Evolutionary conservation across 2,329 filamentous ascomycete species (phyloP).

Genomic region (Onygena corvina): DNA sequence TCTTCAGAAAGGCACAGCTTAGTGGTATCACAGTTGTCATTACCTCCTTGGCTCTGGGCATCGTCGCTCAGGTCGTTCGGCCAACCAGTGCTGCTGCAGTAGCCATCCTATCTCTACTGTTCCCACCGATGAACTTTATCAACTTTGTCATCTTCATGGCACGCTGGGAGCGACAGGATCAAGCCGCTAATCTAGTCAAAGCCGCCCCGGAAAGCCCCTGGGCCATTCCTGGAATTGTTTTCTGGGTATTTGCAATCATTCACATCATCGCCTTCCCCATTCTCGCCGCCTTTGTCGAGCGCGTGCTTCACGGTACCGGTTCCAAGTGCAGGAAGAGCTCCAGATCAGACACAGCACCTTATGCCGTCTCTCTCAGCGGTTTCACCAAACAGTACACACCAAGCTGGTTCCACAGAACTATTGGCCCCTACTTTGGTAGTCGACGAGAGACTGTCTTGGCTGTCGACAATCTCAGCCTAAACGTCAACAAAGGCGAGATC

Average conservation of each 20-base stretch:
- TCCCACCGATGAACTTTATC: constrained; percentile 78
- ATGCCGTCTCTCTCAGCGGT: constrained; percentile 56
- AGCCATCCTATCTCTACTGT: constrained; percentile 59
- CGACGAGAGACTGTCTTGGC: constrained; percentile 59
- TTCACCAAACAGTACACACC: constrained; percentile 72
- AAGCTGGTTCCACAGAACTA: constrained; percentile 42
- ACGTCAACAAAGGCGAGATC: constrained; percentile 66
- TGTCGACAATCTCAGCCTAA: constrained; percentile 60
- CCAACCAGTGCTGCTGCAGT: constrained; percentile 47
- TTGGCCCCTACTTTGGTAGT: constrained; percentile 34
- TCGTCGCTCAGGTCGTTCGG: constrained; percentile 65
- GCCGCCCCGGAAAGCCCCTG: constrained; percentile 55
- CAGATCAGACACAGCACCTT: constrained; percentile 18
- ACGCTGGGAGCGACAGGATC: constrained; percentile 55
- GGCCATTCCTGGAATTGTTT: constrained; percentile 56
- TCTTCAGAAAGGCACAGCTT: constrained; percentile 79
- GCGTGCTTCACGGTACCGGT: constrained; percentile 61
- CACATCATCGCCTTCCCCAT: constrained; percentile 70
- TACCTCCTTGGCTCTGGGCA: constrained; percentile 59
- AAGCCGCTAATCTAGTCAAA: constrained; percentile 49
- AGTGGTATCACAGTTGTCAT: constrained; percentile 72
- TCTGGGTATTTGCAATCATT: constrained; percentile 65
- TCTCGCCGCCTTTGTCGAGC: constrained; percentile 62
- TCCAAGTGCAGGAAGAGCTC: constrained; percentile 30
- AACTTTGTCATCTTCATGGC: constrained; percentile 67